Conservation (phyloP, 441 rosid genomes). For the Pelargonium cotyledonis region DNA sequence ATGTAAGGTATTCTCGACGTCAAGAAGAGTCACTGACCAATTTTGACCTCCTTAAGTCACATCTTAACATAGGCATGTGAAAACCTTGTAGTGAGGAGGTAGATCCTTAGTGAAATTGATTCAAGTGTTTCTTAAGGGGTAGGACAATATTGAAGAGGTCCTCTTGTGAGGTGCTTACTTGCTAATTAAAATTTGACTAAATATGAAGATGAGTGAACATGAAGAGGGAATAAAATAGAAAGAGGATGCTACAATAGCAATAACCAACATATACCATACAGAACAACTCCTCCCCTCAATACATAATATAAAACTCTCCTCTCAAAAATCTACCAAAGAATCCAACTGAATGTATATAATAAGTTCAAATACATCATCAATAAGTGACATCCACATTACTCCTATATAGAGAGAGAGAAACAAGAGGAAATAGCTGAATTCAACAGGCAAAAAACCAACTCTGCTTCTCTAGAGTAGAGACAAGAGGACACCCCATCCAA, state of each 20-base stretch:
- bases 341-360: constrained; percentile 33
- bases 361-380: background rate
- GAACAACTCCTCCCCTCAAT: constrained; percentile 15
- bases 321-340: constrained; percentile 34
- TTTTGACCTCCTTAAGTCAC: too few species aligned
- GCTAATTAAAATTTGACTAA: too few species aligned
- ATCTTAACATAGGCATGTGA: too few species aligned
- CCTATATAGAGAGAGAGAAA: background rate
- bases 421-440: background rate
- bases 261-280: constrained; percentile 8
- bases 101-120: too few species aligned
- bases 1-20: too few species aligned
- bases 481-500: constrained; percentile 42
- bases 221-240: background rate
- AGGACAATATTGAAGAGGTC: too few species aligned
- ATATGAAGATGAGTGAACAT: too few species aligned
- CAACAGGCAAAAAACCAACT: background rate
- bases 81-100: too few species aligned
- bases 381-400: background rate
- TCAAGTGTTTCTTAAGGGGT: too few species aligned
- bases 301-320: constrained; percentile 20
- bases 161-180: too few species aligned
- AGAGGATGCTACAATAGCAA: background rate
- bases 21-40: too few species aligned
- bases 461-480: constrained; percentile 44